Percentiles rank a stretch among this genome's conserved stretches.
Conservation (phyloP, 2,329 filamentous ascomycete species). For the Alternaria triticina region DNA sequence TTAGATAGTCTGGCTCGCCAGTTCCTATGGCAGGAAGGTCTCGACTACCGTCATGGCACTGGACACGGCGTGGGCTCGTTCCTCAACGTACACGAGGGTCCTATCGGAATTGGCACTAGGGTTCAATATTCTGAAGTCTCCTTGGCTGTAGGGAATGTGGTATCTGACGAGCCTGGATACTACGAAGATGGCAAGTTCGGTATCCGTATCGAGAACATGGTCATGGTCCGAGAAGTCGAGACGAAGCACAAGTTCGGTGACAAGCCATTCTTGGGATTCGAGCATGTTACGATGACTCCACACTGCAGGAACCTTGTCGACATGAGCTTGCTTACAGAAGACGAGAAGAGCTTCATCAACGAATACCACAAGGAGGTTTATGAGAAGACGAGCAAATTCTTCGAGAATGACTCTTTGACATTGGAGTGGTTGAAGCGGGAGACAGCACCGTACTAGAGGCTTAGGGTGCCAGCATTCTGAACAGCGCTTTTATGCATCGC, state of each 20-base stretch:
- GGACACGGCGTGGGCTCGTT: slow-evolving; percentile 95
- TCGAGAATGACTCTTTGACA: slow-evolving; percentile 74
- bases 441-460: slow-evolving; percentile 63
- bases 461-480: slow-evolving; percentile 1
- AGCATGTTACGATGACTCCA: slow-evolving; percentile 96
- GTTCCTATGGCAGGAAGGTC: slow-evolving; percentile 87
- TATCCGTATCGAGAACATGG: slow-evolving; percentile 94
- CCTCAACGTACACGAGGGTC: slow-evolving; percentile 96
- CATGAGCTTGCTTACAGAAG: slow-evolving; percentile 69
- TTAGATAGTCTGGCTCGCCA: slow-evolving; percentile 89
- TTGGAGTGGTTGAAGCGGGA: slow-evolving; percentile 85
- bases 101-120: slow-evolving; percentile 92
- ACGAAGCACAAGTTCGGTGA: slow-evolving; percentile 90
- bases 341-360: slow-evolving; percentile 87
- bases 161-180: slow-evolving; percentile 95
- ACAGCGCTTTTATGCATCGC: background rate
- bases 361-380: slow-evolving; percentile 81
- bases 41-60: slow-evolving; percentile 96
- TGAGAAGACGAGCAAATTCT: slow-evolving; percentile 79
- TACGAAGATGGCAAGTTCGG: slow-evolving; percentile 96
- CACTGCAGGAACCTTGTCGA: slow-evolving; percentile 92
- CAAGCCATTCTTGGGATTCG: slow-evolving; percentile 92
- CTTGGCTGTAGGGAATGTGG: slow-evolving; percentile 87
- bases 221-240: slow-evolving; percentile 87
- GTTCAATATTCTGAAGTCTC: slow-evolving; percentile 91